phyloP scores from a whole-genome alignment of 805 yeast species.

The Kuraishia ogatae region DNA sequence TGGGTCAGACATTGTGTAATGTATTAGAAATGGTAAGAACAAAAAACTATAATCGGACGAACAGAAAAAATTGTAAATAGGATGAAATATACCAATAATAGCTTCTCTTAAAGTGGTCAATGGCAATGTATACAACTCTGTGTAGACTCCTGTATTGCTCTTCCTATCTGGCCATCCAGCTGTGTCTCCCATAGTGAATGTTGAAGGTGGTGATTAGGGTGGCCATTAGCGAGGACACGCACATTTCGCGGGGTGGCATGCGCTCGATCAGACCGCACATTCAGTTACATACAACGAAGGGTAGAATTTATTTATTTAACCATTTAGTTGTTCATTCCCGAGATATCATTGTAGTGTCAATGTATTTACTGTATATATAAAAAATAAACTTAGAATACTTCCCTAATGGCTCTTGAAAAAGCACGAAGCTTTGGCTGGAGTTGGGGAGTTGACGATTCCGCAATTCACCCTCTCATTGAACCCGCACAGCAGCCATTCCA shows the following conservation, averaged over 20 bases:
- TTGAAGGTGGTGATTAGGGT: not conserved
- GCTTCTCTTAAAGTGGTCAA: not conserved
- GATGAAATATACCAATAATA: not conserved
- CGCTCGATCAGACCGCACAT: too few species aligned
- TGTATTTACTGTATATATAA: too few species aligned
- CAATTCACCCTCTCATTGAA: too few species aligned
- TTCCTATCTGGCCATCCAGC: not conserved
- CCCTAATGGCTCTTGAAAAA: too few species aligned
- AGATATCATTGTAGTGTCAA: too few species aligned
- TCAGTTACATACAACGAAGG: too few species aligned
- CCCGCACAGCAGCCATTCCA: not conserved
- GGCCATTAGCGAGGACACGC: not conserved
- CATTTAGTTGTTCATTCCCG: too few species aligned
- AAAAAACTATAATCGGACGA: not conserved
- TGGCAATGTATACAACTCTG: not conserved
- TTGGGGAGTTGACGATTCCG: too few species aligned
- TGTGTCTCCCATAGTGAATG: not conserved
- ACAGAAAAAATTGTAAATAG: not conserved
- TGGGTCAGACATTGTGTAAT: constrained; percentile 59
- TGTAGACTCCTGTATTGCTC: not conserved
- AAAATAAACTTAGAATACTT: too few species aligned
- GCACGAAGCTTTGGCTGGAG: not conserved
- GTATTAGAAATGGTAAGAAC: not conserved
- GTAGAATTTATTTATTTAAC: too few species aligned
- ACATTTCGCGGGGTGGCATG: not conserved